Evolutionary conservation across 2,329 filamentous ascomycete species (phyloP), one percentile per base, ranked within the genome.

Genomic region (Cryphonectria radicalis): DNA sequence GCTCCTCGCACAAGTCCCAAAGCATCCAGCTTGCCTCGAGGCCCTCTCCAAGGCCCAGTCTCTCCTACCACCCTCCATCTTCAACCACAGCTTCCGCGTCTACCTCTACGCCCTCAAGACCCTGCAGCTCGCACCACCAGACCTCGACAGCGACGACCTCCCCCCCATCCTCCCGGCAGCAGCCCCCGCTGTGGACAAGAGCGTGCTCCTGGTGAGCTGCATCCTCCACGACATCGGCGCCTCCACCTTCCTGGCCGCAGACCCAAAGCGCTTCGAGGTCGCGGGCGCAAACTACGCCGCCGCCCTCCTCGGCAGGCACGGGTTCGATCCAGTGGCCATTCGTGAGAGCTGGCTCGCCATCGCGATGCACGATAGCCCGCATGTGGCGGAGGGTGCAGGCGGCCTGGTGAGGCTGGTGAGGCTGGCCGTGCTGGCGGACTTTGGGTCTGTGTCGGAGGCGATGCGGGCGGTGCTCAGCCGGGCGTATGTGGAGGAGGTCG

Each of bases 161-260:
- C 10, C 13, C 37, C 37, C 11, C 10, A 1, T 11, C 59, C 19
- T 66, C 75, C 1, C 64, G 68, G 1, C 70, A 50, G 13, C 32
- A 5, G 50, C 57, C 11, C 57, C 67, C 35, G 32, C 66, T 22
- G 14, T 46, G 19, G 53, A 67, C 55, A 69, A 73, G 1, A 71
- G 73, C 57, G 71, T 79, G 22, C 74, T 82, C 28, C 82, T 82
- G 63, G 78, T 80, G 7, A 79, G 79, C 0, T 77, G 79, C 60
- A 75, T 81, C 25, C 78, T 78, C 62, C 81, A 82, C 70, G 81
- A 82, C 74, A 74, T 82, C 14, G 80, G 81, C 53, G 73, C 77
- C 2, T 75, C 79, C n/a, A 73, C 75, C 19, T 69, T 70, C 2
- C 77, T 78, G 70, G 79, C 81, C 69, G 74, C 75, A 14, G 71